phyloP scores from a whole-genome alignment of 352 stramenopile species.

The Phytophthora sojae region DNA sequence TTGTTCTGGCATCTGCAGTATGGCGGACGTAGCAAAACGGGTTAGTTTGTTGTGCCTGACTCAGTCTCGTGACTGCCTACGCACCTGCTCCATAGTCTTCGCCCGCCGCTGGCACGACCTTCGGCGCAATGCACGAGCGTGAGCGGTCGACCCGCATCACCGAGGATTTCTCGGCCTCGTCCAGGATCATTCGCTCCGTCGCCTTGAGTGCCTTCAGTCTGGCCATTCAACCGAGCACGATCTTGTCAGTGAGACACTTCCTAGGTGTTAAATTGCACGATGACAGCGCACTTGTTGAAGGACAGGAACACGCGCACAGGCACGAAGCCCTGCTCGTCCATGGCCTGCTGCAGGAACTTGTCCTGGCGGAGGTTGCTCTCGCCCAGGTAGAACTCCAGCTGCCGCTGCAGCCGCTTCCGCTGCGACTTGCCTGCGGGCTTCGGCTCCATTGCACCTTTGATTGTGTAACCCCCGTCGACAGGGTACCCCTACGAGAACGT shows the following conservation, averaged over 20 bases:
- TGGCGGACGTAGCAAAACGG: neutral
- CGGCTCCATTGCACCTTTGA: constrained; percentile 19
- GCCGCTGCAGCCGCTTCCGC: constrained; percentile 75
- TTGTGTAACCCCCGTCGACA: constrained; percentile 1
- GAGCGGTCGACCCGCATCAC: constrained; percentile 52
- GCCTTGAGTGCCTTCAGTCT: constrained; percentile 65
- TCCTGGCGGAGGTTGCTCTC: constrained; percentile 81
- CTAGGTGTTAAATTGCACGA: neutral
- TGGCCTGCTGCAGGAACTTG: constrained; percentile 81
- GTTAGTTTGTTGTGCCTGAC: neutral
- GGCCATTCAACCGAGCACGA: neutral
- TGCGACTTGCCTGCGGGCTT: constrained; percentile 55
- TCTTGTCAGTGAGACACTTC: neutral
- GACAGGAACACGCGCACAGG: constrained; percentile 63
- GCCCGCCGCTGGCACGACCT: constrained; percentile 35
- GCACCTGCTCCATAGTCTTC: constrained; percentile 38
- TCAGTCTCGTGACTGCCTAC: neutral
- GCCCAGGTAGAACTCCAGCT: constrained; percentile 87
- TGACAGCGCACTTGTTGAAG: constrained; percentile 61
- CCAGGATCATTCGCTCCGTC: constrained; percentile 64
- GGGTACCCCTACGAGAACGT: neutral
- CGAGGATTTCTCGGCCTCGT: constrained; percentile 65
- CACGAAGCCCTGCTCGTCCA: constrained; percentile 74
- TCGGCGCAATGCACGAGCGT: constrained; percentile 53
- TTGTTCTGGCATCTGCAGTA: constrained; percentile 51